Conservation (phyloP, 805 yeast species). For the Cyberlindnera bimundalis region DNA sequence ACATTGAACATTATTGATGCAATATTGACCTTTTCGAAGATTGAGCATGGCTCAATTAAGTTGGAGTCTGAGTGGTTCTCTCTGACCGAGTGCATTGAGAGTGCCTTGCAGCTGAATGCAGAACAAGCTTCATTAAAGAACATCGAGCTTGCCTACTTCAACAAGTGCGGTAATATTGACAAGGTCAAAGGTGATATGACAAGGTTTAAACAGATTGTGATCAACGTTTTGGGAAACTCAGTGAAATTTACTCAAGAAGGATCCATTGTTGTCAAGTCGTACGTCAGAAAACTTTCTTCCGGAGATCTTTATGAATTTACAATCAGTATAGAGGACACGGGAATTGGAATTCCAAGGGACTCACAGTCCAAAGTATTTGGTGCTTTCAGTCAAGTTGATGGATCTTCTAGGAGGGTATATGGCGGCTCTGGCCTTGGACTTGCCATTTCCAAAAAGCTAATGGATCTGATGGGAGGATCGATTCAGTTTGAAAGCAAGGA, state of each 20-base stretch:
- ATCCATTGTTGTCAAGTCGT: slow-evolving; percentile 69
- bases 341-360: slow-evolving; percentile 83
- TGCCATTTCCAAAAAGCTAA: slow-evolving; percentile 78
- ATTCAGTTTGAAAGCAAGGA: slow-evolving; percentile 79
- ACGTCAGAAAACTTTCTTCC: slow-evolving; percentile 37
- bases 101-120: slow-evolving; percentile 80
- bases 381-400: slow-evolving; percentile 89
- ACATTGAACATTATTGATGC: slow-evolving; percentile 83
- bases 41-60: slow-evolving; percentile 86
- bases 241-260: slow-evolving; percentile 81
- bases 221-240: slow-evolving; percentile 82
- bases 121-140: slow-evolving; percentile 84
- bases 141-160: slow-evolving; percentile 70
- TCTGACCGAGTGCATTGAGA: slow-evolving; percentile 78
- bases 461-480: slow-evolving; percentile 87
- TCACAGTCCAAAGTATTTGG: slow-evolving; percentile 80
- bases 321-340: slow-evolving; percentile 82
- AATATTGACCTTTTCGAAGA: slow-evolving; percentile 83
- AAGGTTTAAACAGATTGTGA: slow-evolving; percentile 77
- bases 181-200: slow-evolving; percentile 80
- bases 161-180: slow-evolving; percentile 78
- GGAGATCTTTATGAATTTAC: slow-evolving; percentile 48
- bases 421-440: slow-evolving; percentile 91
- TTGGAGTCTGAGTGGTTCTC: slow-evolving; percentile 82
- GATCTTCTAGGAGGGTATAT: slow-evolving; percentile 83